A percentile compares a stretch with the other conserved stretches of the same genome.
Conservation (phyloP, 1,139 yeast genomes). For the Nakaseomyces glabratus region DNA sequence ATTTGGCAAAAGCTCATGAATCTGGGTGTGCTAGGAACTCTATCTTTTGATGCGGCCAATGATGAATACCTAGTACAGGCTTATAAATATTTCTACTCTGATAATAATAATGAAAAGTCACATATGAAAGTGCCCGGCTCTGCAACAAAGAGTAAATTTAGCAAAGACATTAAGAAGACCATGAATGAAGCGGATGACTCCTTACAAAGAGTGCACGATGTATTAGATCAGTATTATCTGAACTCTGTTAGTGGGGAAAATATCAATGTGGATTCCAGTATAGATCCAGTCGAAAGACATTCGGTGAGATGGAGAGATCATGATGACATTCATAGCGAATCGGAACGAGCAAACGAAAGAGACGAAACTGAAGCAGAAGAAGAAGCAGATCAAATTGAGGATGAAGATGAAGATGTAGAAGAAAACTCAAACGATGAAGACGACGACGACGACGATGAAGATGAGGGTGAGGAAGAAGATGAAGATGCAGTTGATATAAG, state of each 20-base stretch:
- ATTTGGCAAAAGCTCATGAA: constrained; percentile 29
- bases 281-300: background rate
- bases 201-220: constrained; percentile 6
- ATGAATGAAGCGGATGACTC: constrained; percentile 5
- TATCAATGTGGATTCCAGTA: constrained; percentile 8
- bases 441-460: constrained; percentile 14
- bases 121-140: constrained; percentile 4
- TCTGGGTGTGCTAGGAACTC: constrained; percentile 29
- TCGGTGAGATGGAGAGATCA: background rate
- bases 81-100: constrained; percentile 27
- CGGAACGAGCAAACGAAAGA: constrained; percentile 6
- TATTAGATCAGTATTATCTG: constrained; percentile 4
- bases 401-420: constrained; percentile 11
- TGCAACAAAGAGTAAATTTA: constrained; percentile 7
- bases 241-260: constrained; percentile 5
- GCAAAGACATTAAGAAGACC: background rate
- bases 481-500: constrained; percentile 7
- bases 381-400: constrained; percentile 14
- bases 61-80: constrained; percentile 29
- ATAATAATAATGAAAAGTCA: constrained; percentile 11
- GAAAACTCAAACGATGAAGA: constrained; percentile 14
- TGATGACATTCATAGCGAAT: background rate
- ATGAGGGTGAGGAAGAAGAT: constrained; percentile 16
- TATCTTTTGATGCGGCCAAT: constrained; percentile 24
- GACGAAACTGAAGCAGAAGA: too few relatives aligned